phyloP scores from a whole-genome alignment of 2,329 filamentous ascomycete species.

The Truncatella angustata region DNA sequence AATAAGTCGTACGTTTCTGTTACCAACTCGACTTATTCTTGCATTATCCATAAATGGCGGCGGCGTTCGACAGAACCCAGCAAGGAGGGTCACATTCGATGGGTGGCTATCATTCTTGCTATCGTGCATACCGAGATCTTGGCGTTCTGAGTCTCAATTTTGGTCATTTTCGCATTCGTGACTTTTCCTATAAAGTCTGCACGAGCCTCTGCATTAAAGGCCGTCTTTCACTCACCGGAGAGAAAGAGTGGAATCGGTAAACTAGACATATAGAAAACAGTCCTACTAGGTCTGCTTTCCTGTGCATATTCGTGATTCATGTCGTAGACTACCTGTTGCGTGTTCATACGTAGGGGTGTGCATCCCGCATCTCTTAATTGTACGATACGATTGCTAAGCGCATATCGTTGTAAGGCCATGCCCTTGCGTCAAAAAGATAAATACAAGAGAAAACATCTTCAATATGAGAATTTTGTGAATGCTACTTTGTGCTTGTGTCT shows the following conservation, averaged over 20 bases:
- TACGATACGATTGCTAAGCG: no score
- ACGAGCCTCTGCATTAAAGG: neutral
- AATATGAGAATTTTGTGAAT: no score
- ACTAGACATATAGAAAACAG: conserved; percentile 11
- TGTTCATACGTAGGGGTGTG: no score
- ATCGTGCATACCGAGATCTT: conserved; percentile 1
- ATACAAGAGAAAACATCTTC: no score
- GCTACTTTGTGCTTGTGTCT: no score
- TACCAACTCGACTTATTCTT: neutral
- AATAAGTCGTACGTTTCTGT: conserved; percentile 41
- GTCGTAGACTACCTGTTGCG: conserved; percentile 1
- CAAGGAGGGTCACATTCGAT: conserved; percentile 1
- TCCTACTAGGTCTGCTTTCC: conserved; percentile 9
- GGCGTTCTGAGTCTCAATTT: conserved; percentile 8
- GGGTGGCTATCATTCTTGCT: conserved; percentile 8
- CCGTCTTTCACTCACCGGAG: neutral
- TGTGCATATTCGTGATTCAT: neutral
- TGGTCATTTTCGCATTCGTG: neutral
- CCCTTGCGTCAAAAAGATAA: no score
- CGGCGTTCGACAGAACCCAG: neutral
- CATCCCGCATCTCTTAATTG: no score
- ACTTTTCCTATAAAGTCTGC: neutral
- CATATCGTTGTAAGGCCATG: no score
- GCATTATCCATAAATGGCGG: neutral
- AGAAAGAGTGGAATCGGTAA: conserved; percentile 4